Percentiles rank a stretch among this genome's conserved stretches.
These are phyloP conservation scores for Starmerella powellii DNA, from an alignment of 805 yeast species.

Conservation along the genomic window DNA sequence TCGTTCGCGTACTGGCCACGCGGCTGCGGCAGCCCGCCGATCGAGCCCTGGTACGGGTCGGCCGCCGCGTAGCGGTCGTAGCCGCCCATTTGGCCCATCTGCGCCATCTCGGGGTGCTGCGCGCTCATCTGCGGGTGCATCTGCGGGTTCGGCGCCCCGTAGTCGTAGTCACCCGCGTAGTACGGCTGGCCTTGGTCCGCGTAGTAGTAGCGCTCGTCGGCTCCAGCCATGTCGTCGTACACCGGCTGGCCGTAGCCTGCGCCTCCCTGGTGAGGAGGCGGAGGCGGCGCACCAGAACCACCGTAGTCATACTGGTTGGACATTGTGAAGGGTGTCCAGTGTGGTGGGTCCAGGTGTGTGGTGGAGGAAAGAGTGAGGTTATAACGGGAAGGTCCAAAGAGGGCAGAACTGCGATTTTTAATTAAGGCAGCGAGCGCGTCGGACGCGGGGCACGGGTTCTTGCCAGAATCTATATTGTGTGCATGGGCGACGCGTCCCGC, in stretches of 20 bases:
- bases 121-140: neutral
- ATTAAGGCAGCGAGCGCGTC: conserved; percentile 1
- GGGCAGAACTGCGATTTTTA: conserved; percentile 1
- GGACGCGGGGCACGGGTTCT: too few relatives aligned
- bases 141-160: conserved; percentile 30
- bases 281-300: conserved; percentile 13
- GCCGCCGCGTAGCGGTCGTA: conserved; percentile 24
- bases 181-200: conserved; percentile 23
- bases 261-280: conserved; percentile 7
- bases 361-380: neutral
- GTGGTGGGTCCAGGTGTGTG: neutral
- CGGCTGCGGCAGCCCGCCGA: conserved; percentile 21
- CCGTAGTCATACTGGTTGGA: conserved; percentile 20
- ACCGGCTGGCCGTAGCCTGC: conserved; percentile 10
- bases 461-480: too few relatives aligned
- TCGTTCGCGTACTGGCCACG: conserved; percentile 25
- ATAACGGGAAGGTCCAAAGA: neutral
- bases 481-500: too few relatives aligned
- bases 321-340: conserved; percentile 6
- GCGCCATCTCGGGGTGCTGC: conserved; percentile 20
- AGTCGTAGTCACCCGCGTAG: conserved; percentile 29
- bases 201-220: conserved; percentile 31
- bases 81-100: conserved; percentile 6
- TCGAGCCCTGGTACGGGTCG: conserved; percentile 14
- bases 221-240: conserved; percentile 20